Evolutionary conservation across 164 flowering plant genomes (phyloP), one percentile per base, ranked within the genome.

Genomic region (Saururus chinensis): DNA sequence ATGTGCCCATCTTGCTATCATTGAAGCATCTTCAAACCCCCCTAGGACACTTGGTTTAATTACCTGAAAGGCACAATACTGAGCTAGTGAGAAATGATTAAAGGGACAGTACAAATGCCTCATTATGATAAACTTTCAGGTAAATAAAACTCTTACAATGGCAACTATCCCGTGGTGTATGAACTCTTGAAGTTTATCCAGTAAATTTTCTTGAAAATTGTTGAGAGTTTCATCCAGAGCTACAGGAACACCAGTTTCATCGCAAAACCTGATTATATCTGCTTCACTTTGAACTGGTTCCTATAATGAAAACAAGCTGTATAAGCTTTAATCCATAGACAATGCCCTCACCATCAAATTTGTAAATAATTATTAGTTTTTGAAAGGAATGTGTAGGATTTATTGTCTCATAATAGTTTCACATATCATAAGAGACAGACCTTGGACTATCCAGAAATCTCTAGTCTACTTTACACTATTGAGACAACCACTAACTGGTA

Each of bases 31-130:
- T 79, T 93, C 99, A 69, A 93, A 85, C 48, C 99, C 99, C 21
- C 97, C 99, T 64, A 93, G 73, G 51, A 84, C 81, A 73, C 91
- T 84, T 68, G 99, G 99, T 76, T 93, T 93, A 56, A 93, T 81
- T 22, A 93, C 96, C 99, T 93, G 75, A 65, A 23, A 70, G 19
- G 40, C 16, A 6, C 0, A 42, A 63, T 45, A 40, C 25, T 53
- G 57, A 58, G 51, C 61, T 42, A 64, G 23, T n/a, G 12, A 56
- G 19, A 56, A 17, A 1, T 23, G 23, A 58, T 37, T 13, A 30
- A 25, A 19, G n/a, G 23, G 23, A 25, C 9, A 40, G 24, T 51
- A 45, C 37, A 60, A 24, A 40, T 45, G 42, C 22, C 11, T 54
- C 6, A 35, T 11, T 2, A 30, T 30, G 37, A 30, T 35, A 53